A percentile compares a stretch with the other conserved stretches of the same genome.
Evolutionary conservation across 1,284 basidiomycete species (phyloP).

Genomic region (Acaromyces ingoldii): DNA sequence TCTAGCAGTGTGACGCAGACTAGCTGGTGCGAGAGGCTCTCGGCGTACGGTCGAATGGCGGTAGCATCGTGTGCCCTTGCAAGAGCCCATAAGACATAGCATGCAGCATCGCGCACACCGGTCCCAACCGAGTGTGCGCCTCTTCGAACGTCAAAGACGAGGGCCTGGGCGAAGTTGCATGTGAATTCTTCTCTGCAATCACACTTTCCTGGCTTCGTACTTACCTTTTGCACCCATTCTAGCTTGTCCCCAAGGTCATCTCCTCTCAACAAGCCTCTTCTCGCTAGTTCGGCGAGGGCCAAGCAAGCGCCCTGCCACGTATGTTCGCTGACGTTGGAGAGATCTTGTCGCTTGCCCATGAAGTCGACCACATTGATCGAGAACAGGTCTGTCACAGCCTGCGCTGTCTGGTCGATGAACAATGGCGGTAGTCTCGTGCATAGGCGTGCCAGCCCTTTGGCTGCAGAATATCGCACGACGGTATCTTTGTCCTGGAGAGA

Average conservation of each 20-base stretch:
- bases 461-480: slow-evolving; percentile 86
- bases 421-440: slow-evolving; percentile 71
- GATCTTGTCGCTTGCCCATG: slow-evolving; percentile 63
- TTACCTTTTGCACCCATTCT: slow-evolving; percentile 25
- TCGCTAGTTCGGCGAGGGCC: slow-evolving; percentile 83
- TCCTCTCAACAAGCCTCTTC: slow-evolving; percentile 61
- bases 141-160: slow-evolving; percentile 86
- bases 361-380: slow-evolving; percentile 60
- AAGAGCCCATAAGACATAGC: slow-evolving; percentile 92
- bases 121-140: slow-evolving; percentile 89
- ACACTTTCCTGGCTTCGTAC: not conserved
- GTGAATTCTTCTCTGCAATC: not conserved
- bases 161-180: slow-evolving; percentile 59
- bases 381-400: slow-evolving; percentile 70
- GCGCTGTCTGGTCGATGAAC: slow-evolving; percentile 72
- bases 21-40: slow-evolving; percentile 61
- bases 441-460: slow-evolving; percentile 85
- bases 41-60: slow-evolving; percentile 63
- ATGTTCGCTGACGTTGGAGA: slow-evolving; percentile 61
- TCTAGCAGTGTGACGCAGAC: slow-evolving; percentile 79
- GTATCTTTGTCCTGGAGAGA: slow-evolving; percentile 88
- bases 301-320: slow-evolving; percentile 95
- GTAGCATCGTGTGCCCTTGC: slow-evolving; percentile 61
- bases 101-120: slow-evolving; percentile 86
- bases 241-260: slow-evolving; percentile 24